Percentiles rank a stretch among this genome's conserved stretches.
Evolutionary conservation across 208 protist genomes (phyloP).

Genomic region (Leishmania lainsoni): DNA sequence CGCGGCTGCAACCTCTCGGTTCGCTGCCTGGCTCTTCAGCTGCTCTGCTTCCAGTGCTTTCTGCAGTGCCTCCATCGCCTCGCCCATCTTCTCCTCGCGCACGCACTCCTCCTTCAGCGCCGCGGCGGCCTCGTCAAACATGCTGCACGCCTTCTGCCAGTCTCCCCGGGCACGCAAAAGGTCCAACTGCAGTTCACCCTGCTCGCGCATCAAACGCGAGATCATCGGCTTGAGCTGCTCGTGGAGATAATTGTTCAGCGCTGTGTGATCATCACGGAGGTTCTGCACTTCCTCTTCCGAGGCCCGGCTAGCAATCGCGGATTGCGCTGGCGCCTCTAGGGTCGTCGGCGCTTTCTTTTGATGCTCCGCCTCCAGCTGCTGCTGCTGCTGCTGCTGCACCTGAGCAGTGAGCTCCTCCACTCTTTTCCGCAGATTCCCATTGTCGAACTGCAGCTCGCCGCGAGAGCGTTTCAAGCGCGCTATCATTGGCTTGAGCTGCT

Average conservation of each 20-base stretch:
- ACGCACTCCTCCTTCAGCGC: slow-evolving; percentile 34
- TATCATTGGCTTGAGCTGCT: slow-evolving; percentile 23
- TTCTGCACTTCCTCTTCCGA: not conserved
- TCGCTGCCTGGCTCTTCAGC: slow-evolving; percentile 9
- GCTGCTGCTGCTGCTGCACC: slow-evolving; percentile 17
- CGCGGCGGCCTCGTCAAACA: slow-evolving; percentile 27
- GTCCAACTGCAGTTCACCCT: slow-evolving; percentile 38
- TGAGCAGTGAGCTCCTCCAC: slow-evolving; percentile 20
- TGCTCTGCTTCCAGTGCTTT: slow-evolving; percentile 34
- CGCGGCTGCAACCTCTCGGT: not conserved
- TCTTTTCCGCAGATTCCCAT: slow-evolving; percentile 20
- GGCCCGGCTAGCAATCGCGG: not conserved
- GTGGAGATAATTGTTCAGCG: slow-evolving; percentile 36
- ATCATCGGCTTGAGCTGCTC: slow-evolving; percentile 36
- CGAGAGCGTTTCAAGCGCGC: slow-evolving; percentile 24
- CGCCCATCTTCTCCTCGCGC: slow-evolving; percentile 49
- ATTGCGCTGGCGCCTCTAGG: not conserved
- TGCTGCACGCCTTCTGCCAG: slow-evolving; percentile 22
- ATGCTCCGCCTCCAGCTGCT: slow-evolving; percentile 7
- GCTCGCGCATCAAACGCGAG: slow-evolving; percentile 16
- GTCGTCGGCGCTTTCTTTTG: not conserved
- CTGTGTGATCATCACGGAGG: slow-evolving; percentile 28
- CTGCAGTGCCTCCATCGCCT: slow-evolving; percentile 41
- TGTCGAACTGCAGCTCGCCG: slow-evolving; percentile 31
- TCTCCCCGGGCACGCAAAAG: slow-evolving; percentile 26